Percentiles rank a stretch among this genome's conserved stretches.
Conservation (phyloP, 192 early-diverging fungal genomes). For the Coemansia erecta region DNA sequence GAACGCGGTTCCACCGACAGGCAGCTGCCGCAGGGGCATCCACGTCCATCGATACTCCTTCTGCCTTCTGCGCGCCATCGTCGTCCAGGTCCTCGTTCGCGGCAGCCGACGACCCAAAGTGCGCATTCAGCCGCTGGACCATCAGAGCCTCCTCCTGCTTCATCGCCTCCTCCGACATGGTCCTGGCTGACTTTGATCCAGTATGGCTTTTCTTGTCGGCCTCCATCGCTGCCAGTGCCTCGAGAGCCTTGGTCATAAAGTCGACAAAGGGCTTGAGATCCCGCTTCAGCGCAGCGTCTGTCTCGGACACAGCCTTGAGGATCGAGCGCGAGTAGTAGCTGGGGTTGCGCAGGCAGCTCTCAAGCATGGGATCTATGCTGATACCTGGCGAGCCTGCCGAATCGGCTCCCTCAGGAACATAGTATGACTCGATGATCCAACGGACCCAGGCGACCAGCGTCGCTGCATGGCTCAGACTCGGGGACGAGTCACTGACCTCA, state of each 20-base stretch:
- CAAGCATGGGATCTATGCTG: conserved; percentile 56
- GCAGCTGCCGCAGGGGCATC: conserved; percentile 8
- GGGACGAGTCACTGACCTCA: conserved; percentile 14
- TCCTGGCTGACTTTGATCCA: not conserved
- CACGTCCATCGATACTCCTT: conserved; percentile 8
- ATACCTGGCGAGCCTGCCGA: conserved; percentile 14
- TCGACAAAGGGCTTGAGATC: conserved; percentile 50
- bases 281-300: conserved; percentile 24
- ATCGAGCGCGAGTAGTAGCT: conserved; percentile 53
- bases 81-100: not conserved
- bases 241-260: conserved; percentile 50
- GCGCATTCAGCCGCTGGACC: conserved; percentile 20
- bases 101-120: conserved; percentile 11
- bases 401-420: conserved; percentile 12
- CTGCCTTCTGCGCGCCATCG: not conserved
- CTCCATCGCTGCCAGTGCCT: conserved; percentile 38
- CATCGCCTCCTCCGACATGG: conserved; percentile 17
- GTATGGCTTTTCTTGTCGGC: conserved; percentile 3
- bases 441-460: conserved; percentile 61
- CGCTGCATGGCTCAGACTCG: conserved; percentile 53
- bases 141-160: conserved; percentile 35
- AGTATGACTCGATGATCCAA: conserved; percentile 44
- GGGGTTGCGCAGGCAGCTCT: conserved; percentile 60
- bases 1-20: conserved; percentile 22
- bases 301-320: conserved; percentile 31